phyloP scores from a whole-genome alignment of 305 asterid species.

The Nicotiana rustica region DNA sequence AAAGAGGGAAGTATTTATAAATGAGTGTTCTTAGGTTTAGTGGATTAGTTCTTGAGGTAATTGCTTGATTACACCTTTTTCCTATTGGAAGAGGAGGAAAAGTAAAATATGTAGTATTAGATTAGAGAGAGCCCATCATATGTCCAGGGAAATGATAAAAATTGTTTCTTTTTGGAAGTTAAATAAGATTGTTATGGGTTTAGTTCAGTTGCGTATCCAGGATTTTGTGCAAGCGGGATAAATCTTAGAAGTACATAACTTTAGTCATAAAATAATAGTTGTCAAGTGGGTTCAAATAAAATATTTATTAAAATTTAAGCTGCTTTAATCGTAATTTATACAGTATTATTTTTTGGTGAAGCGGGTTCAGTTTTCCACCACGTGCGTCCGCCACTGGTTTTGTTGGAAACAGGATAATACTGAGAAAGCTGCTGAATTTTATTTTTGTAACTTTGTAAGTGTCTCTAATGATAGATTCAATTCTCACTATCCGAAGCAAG shows the following conservation, averaged over 20 bases:
- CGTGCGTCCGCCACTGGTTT: too few species aligned
- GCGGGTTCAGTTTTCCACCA: too few species aligned
- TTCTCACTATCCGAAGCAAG: background rate
- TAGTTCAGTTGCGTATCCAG: too few species aligned
- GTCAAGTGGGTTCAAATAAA: too few species aligned
- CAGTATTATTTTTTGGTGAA: too few species aligned
- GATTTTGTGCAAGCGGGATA: too few species aligned
- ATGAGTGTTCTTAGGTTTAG: background rate
- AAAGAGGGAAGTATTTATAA: background rate
- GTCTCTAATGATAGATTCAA: background rate
- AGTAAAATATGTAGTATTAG: constrained; percentile 8
- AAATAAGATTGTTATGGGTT: constrained; percentile 5
- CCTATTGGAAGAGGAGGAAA: background rate
- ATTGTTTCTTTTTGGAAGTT: constrained; percentile 21
- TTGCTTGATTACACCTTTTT: background rate
- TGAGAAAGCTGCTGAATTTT: constrained; percentile 17
- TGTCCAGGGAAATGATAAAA: background rate
- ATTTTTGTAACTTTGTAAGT: background rate
- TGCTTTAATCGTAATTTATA: too few species aligned
- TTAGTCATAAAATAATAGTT: too few species aligned
- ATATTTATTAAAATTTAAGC: too few species aligned
- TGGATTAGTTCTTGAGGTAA: background rate
- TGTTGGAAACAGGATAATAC: background rate
- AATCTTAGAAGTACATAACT: too few species aligned
- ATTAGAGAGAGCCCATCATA: background rate